phyloP scores from a whole-genome alignment of 1,139 yeast genomes.

The Pichia sp. region DNA sequence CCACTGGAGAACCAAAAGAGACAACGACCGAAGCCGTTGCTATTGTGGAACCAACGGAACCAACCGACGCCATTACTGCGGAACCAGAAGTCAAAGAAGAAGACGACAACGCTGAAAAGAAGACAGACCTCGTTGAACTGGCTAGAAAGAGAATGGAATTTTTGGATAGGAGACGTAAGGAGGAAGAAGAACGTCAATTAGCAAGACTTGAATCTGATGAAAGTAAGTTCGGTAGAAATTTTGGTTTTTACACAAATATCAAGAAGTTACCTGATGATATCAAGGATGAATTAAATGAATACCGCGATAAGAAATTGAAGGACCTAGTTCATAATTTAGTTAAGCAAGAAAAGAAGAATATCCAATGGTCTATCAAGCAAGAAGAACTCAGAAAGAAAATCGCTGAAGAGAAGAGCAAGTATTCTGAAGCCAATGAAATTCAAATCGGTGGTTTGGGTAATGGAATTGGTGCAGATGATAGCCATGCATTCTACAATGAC shows the following conservation, averaged over 20 bases:
- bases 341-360: conserved; percentile 34
- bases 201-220: conserved; percentile 31
- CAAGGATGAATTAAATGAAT: conserved; percentile 29
- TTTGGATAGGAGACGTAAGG: conserved; percentile 33
- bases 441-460: conserved; percentile 22
- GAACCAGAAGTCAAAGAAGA: conserved; percentile 13
- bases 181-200: conserved; percentile 29
- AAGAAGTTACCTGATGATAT: conserved; percentile 27
- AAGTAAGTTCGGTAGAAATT: conserved; percentile 37
- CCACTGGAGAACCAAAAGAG: too few relatives aligned
- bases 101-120: not conserved
- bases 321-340: conserved; percentile 39
- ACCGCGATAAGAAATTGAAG: conserved; percentile 38
- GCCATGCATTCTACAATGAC: conserved; percentile 12
- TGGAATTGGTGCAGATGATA: conserved; percentile 17
- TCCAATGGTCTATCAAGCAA: conserved; percentile 32
- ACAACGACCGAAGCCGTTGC: too few relatives aligned
- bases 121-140: conserved; percentile 55
- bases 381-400: conserved; percentile 31
- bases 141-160: conserved; percentile 46
- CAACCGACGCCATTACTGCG: conserved; percentile 2
- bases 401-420: conserved; percentile 23
- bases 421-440: conserved; percentile 23
- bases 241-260: conserved; percentile 46
- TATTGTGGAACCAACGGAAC: too few relatives aligned